Evolutionary conservation across 179 eudicot genomes (phyloP), one percentile per base, ranked within the genome.

Genomic region (Carnegiea gigantea): DNA sequence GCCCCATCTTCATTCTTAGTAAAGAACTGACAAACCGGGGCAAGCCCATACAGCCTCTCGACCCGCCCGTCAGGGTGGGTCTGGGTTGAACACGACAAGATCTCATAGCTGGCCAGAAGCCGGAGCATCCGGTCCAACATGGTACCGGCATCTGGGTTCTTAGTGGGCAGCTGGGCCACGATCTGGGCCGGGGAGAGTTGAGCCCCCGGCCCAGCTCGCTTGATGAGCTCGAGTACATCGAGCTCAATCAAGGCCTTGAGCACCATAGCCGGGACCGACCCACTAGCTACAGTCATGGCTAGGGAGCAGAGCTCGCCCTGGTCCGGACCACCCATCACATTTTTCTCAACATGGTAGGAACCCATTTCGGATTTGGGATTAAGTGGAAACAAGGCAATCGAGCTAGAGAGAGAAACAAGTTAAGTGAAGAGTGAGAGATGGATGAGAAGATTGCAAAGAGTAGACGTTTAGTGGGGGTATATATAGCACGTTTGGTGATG

Each of bases 51-150:
- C 13, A 54, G 13, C 62, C 62, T 54, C 62, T 54, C 62, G n/a
- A 54, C 21, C 62, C 62, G 20, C 21, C 62, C 62, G 17, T 54
- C 62, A 2, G 62, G n/a, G 21, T 17, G 23, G 62, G 62, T 54
- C 21, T 13, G 62, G n/a, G 62, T 54, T 23, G 62, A 54, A 20
- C 62, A 54, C 0, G 62, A 14, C 5, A 54, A 6, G 62, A 54
- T 54, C 62, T 54, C 62, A 6, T 54, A 54, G 62, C 62, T 54
- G n/a, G 62, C 62, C 20, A 54, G 62, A 54, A 54, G 21, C 62
- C 62, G 62, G 62, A 54, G 62, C 62, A 54, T 54, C 62, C 62
- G 62, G 62, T 54, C 62, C n/a, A 54, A 54, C 62, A 54, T 54
- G 62, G n/a, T 13, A 54, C 62, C n/a, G 62, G 62, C 62, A 5